Evolutionary conservation across 495 filamentous ascomycete species (phyloP), one percentile per base, ranked within the genome.

Genomic region (Neurospora tetrasperma): DNA sequence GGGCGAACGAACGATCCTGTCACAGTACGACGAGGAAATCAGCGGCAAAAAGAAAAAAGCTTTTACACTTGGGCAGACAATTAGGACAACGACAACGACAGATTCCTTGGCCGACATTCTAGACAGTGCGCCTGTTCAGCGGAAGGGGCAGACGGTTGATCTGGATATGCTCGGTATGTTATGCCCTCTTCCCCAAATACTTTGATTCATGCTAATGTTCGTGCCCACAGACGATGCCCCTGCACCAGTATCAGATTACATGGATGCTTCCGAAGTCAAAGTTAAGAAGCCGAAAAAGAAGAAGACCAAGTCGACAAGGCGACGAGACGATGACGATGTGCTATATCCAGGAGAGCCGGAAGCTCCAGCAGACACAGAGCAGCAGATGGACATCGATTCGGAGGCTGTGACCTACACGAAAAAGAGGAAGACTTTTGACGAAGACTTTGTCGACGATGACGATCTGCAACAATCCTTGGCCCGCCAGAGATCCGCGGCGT

Each of bases 1-100:
- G 71, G 91, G 89, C 70, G 84, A 89, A 72, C 86, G 84, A 69
- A 84, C 83, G 4, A 87, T 99, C 39, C 83, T 99, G 66, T 86
- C 89, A 31, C 93, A 99, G 72, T 99, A 99, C 78, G 96, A 98
- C 75, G 95, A 97, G 78, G 94, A 96, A 77, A 97, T 97, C 69
- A 88, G 93, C 48, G 94, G 94, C 71, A 97, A 97, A 83, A 96
- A 95, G 82, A 87, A 88, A 69, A 98, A 97, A 82, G 84, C 86
- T 18, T 98, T 99, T 78, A 96, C 92, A 0, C 83, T 99, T 41
- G 93, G 94, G 79, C 90, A 89, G 2, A 84, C 89, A 71, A 94
- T 93, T 20, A 90, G 88, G 46, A 84, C 88, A 71, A 94, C 93
- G 27, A 90, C 88, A 44, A 89, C 88, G 6, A 80, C 83, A 11